Conservation (phyloP, 768 basidiomycete genomes). For the Calocybe gangraenosa region DNA sequence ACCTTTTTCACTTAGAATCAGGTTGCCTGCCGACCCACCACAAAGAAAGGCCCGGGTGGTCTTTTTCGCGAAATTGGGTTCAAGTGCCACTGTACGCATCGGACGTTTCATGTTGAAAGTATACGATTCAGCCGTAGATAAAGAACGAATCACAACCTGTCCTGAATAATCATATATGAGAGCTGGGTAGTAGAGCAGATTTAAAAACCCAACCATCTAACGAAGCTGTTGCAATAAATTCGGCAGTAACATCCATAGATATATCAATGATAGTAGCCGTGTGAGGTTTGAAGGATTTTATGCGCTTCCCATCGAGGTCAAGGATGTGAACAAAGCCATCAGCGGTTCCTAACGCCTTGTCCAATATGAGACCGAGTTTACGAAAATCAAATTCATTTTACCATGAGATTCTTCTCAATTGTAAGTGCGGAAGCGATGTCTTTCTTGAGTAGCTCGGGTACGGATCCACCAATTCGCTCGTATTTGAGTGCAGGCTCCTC, state of each 20-base stretch:
- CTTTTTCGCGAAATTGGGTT: constrained; percentile 84
- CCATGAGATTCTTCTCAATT: constrained; percentile 71
- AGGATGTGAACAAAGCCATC: constrained; percentile 88
- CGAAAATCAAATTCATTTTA: constrained; percentile 21
- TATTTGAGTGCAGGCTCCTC: constrained; percentile 94
- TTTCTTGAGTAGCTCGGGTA: constrained; percentile 78
- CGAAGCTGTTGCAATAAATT: constrained; percentile 89
- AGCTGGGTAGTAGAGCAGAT: background rate
- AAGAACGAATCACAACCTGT: constrained; percentile 84
- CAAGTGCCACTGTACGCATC: constrained; percentile 84
- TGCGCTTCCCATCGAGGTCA: constrained; percentile 69
- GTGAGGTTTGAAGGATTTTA: constrained; percentile 91
- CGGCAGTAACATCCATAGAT: constrained; percentile 75
- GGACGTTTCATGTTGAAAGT: constrained; percentile 90
- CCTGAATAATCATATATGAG: constrained; percentile 46
- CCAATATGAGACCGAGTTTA: constrained; percentile 10
- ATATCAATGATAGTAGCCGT: constrained; percentile 84
- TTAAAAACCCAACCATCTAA: constrained; percentile 75
- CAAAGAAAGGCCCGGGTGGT: constrained; percentile 79
- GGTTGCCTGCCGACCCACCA: constrained; percentile 85
- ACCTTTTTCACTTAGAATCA: constrained; percentile 90
- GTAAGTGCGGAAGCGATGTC: constrained; percentile 85
- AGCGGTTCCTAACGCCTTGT: constrained; percentile 88
- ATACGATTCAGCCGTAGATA: constrained; percentile 76
- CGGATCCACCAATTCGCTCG: constrained; percentile 67